phyloP scores from a whole-genome alignment of 108 stramenopile genomes.

The Skeletonema grethae region DNA sequence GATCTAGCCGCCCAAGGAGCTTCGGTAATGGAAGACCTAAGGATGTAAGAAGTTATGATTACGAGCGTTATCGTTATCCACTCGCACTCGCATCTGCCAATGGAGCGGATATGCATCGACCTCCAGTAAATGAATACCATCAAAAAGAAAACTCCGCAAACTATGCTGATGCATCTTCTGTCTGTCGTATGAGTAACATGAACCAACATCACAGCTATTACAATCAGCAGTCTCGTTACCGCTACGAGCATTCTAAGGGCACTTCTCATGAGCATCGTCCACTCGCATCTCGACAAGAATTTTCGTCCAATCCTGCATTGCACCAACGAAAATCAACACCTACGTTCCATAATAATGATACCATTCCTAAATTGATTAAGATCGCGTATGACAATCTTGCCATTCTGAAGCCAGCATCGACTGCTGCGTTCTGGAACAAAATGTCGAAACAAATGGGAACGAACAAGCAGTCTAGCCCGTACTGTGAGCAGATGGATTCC shows the following conservation, averaged over 20 bases:
- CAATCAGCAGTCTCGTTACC: neutral
- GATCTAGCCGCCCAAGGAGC: no score
- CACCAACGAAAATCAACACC: neutral
- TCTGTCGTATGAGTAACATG: neutral
- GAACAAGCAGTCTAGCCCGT: no score
- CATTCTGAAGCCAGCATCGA: neutral
- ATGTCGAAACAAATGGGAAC: no score
- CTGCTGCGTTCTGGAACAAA: neutral
- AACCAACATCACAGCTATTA: neutral
- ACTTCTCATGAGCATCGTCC: neutral
- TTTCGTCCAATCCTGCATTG: neutral
- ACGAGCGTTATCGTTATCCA: no score
- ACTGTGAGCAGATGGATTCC: no score
- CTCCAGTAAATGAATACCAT: neutral
- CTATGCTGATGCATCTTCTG: neutral
- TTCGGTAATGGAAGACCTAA: no score
- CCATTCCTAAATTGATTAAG: neutral
- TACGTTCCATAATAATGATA: neutral
- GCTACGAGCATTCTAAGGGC: neutral
- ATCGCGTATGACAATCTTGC: neutral
- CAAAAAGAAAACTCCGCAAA: no score
- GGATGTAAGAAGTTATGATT: no score
- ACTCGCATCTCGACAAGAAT: neutral
- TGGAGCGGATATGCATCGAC: neutral
- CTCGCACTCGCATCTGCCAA: neutral